A percentile compares a stretch with the other conserved stretches of the same genome.
Conservation (phyloP, 768 basidiomycete genomes). For the Phylloporus sp. region DNA sequence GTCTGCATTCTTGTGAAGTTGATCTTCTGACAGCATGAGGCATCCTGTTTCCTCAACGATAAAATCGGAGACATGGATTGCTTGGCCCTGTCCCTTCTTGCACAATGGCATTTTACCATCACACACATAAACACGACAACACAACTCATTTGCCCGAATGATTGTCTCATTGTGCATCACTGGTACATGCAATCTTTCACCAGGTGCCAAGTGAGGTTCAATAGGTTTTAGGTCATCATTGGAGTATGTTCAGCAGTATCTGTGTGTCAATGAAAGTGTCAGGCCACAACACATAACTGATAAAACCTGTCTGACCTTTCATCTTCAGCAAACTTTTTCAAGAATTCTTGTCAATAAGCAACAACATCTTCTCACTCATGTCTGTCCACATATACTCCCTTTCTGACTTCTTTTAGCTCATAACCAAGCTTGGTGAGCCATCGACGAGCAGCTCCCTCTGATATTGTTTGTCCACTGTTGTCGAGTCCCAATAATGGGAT, state of each 20-base stretch:
- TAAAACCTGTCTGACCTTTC: too few species aligned
- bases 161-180: conserved; percentile 20
- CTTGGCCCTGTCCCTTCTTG: conserved; percentile 31
- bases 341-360: conserved; percentile 1
- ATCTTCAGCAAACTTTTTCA: neutral
- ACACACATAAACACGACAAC: neutral
- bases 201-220: neutral
- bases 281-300: neutral
- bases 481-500: neutral
- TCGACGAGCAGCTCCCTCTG: conserved; percentile 19
- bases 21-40: conserved; percentile 15
- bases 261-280: too few species aligned
- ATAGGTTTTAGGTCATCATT: neutral
- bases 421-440: conserved; percentile 33
- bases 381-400: conserved; percentile 26
- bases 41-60: conserved; percentile 32
- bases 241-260: neutral
- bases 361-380: conserved; percentile 25
- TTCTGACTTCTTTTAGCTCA: conserved; percentile 21
- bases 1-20: neutral
- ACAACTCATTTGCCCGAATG: conserved; percentile 20
- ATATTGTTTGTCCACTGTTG: neutral
- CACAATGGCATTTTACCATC: conserved; percentile 10
- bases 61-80: conserved; percentile 41
- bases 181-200: neutral